Base-by-base conservation (phyloP, 2,329 filamentous ascomycete genomes). In the Epichloe amarillans region DNA sequence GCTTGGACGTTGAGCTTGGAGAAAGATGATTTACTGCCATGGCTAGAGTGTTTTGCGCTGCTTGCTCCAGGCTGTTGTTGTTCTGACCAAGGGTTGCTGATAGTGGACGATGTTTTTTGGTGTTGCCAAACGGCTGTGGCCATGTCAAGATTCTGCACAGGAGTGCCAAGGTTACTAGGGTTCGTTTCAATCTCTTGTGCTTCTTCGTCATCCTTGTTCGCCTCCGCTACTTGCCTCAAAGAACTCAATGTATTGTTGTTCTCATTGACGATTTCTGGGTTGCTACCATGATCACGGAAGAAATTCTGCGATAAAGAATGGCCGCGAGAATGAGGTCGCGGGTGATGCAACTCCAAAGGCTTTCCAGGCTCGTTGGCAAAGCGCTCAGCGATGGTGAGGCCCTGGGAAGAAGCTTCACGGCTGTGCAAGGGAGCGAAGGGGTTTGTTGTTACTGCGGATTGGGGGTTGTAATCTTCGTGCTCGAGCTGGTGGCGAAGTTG, bases 1-100 rank as follows among this genome's bases (percentile, higher is more conserved):
- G 91, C 91, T 55, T 84, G 80, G 33, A 94, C 89, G 60, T 97
- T 97, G 58, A 97, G 77, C 57, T 83, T 90, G 1, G 88, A 88
- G 42, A 83, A 66, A 0, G 81, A 90, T 3, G 82, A 73, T 59
- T 84, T 87, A 62, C 82, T 84, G 17, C 73, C 75, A 60, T 89
- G 85, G 11, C 72, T 68, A 15, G 67, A 69, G 42, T 70, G 68
- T 33, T 69, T 62, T 21, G 65, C 60, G 26, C 64, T 66, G 43
- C 64, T 63, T 26, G 67, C 59, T 41, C 64, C 59, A 14, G 74
- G 66, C 6, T 69, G 64, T 47, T 82, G 67, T 5, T 69, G 64
- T 47, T 82, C 76, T 26, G 72, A 73, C 82, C 82, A 85, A 11
- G 80, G 80, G 61, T 84, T 84, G 64, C 76, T 83, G 3, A 68